phyloP scores from a whole-genome alignment of 2,329 filamentous ascomycete genomes.

The Curvularia spicifera region DNA sequence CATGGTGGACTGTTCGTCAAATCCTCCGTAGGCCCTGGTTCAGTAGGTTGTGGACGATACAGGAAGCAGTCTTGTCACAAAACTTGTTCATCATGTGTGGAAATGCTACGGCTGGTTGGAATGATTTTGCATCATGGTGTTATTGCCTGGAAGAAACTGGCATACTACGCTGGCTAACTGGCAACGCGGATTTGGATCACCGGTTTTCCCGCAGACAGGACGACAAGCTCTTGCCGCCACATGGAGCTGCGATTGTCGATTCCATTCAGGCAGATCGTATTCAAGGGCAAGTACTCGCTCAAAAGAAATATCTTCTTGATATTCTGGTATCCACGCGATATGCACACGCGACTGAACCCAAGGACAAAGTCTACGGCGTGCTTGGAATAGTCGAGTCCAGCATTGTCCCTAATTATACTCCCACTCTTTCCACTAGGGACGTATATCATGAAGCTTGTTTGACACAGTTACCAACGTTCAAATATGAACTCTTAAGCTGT shows the following conservation, averaged over 20 bases:
- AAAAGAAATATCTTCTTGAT: slow-evolving; percentile 15
- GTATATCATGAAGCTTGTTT: slow-evolving; percentile 30
- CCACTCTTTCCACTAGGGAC: slow-evolving; percentile 16
- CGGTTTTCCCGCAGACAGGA: slow-evolving; percentile 1
- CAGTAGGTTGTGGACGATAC: slow-evolving; percentile 34
- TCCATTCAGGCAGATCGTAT: slow-evolving; percentile 22
- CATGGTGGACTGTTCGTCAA: slow-evolving; percentile 26
- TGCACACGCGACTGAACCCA: slow-evolving; percentile 28
- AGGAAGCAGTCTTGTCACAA: slow-evolving; percentile 31
- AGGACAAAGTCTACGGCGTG: slow-evolving; percentile 38
- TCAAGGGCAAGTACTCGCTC: slow-evolving; percentile 1
- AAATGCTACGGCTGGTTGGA: slow-evolving; percentile 23
- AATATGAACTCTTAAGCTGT: slow-evolving; percentile 28
- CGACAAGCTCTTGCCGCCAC: not conserved
- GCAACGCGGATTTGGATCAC: slow-evolving; percentile 8
- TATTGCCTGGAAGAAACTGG: slow-evolving; percentile 17
- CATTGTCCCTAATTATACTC: slow-evolving; percentile 26
- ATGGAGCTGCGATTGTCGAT: slow-evolving; percentile 17
- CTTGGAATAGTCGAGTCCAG: slow-evolving; percentile 24
- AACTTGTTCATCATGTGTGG: slow-evolving; percentile 28
- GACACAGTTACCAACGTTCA: slow-evolving; percentile 10
- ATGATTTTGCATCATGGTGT: slow-evolving; percentile 32
- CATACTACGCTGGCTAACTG: slow-evolving; percentile 18
- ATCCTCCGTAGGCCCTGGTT: slow-evolving; percentile 31
- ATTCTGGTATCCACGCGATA: slow-evolving; percentile 31